A percentile compares a stretch with the other conserved stretches of the same genome.
These are phyloP conservation scores for Penicillium sp. DNA, from an alignment of 2,329 filamentous ascomycete genomes.

Conservation along the genomic window DNA sequence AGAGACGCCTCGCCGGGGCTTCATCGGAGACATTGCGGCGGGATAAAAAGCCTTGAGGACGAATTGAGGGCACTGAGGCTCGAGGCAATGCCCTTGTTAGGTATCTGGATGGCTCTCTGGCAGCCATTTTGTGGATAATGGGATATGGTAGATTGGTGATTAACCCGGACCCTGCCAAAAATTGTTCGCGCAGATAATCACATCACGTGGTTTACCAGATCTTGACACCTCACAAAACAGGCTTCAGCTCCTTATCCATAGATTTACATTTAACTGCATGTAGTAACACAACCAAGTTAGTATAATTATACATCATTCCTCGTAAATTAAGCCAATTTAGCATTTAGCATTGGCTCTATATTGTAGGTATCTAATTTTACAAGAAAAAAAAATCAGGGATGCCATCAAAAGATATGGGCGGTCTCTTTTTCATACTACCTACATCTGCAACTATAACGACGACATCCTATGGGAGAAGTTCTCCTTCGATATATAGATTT, in stretches of 20 bases:
- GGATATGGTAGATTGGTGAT: slow-evolving; percentile 21
- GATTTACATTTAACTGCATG: too few relatives aligned
- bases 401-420: too few relatives aligned
- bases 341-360: too few relatives aligned
- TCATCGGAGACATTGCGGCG: slow-evolving; percentile 51
- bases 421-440: too few relatives aligned
- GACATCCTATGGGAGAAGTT: too few relatives aligned
- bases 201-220: slow-evolving; percentile 15
- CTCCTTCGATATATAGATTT: too few relatives aligned
- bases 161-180: slow-evolving; percentile 26
- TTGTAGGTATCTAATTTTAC: too few relatives aligned
- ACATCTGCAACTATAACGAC: too few relatives aligned
- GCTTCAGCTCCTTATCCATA: not conserved
- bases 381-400: too few relatives aligned
- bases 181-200: slow-evolving; percentile 29
- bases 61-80: slow-evolving; percentile 32
- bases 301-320: too few relatives aligned
- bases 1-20: slow-evolving; percentile 33
- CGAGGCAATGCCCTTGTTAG: slow-evolving; percentile 41
- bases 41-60: slow-evolving; percentile 32
- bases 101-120: slow-evolving; percentile 41
- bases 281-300: too few relatives aligned
- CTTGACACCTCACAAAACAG: slow-evolving; percentile 10
- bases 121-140: slow-evolving; percentile 37
- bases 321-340: too few relatives aligned